Base-by-base conservation (phyloP, 176 grass and related monocot genomes). In the Guadua angustifolia region DNA sequence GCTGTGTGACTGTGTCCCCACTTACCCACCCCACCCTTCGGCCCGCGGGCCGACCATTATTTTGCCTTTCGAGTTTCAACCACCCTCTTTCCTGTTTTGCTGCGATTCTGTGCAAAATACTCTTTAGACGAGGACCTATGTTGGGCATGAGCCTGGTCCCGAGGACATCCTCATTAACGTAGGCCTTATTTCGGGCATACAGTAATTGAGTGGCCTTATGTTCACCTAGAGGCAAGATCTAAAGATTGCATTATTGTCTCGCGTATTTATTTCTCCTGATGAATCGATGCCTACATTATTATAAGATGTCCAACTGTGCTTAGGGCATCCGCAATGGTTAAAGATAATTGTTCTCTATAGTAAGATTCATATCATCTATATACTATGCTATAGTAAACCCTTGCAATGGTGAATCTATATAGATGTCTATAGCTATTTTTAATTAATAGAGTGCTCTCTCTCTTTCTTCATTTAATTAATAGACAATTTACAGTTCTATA, bases 101-200 rank as follows among this genome's bases (percentile, higher is more conserved):
- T 75, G 52, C 60, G 38, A 87, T 69, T 73, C 26, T 29, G 33
- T 75, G 80, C 60, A 83, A 67, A 71, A 66, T n/a, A 44, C 46
- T 80, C 24, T 62, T 78, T 69, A 43, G 75, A 26, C 50, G 74
- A 44, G 26, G 59, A 61, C 68, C 42, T 79, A 83, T 74, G 69
- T 87, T 83, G 69, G 69, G 39, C 42, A 51, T 59, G 39, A 83
- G 69, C 69, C 53, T 84, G 71, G 78, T 78, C 66, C 60, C 11
- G 2, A 38, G 66, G 62, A 61, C 62, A 55, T 74, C 60, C 35
- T 36, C 76, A 21, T 68, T 83, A 67, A 62, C 61, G 32, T 35
- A 71, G 47, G 56, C 33, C 60, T 44, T 55, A 38, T 21, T 83
- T 21, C 12, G 0, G 51, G 24, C 58, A 51, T 72, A 63, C 7